Evolutionary conservation across 208 protist species (phyloP), one percentile per base, ranked within the genome.

Genomic region (Acanthamoeba royreba): DNA sequence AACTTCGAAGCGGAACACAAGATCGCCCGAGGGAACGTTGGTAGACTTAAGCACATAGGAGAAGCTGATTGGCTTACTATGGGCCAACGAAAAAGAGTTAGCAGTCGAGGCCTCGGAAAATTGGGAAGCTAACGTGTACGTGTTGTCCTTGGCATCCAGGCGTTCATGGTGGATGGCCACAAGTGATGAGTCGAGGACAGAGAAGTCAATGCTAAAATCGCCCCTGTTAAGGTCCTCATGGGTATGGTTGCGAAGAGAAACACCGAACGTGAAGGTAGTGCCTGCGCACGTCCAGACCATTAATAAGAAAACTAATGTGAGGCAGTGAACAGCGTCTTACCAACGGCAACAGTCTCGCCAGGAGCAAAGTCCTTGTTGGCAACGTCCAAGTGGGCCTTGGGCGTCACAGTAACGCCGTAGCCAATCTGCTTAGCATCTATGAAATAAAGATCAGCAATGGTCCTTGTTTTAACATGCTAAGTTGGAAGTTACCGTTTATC

Each of bases 1-100:
- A 79, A 92, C 58, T 13, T 92, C 35, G 46, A 92, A 92, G 9
- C 52, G 81, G 88, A 92, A 92, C 9, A 58, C 33, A 17, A 92
- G 58, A 9, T 72, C 88, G 17, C 88, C 88, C 4, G 88, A 11
- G 40, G 88, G 88, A 11, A 92, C 5, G 88, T 55, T 81, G 45
- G 4, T 46, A 38, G 88, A 22, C 58, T 72, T 79, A 8, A 92
- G 58, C 11, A 61, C 55, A 40, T 79, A 92, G n/a, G 58, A n/a
- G 33, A 92, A 92, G 31, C 25, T 11, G 53, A 91, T 42, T 25
- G 85, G 55, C 31, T 69, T 58, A 25, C 77, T 87, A 43, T 22
- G 22, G n/a, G 11, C 13, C n/a, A 79, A 13, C n/a, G 35, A 87
- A 53, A 9, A 46, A 42, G 42, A 85, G 45, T 53, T 28, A 85